Percentiles rank a stretch among this genome's conserved stretches.
Conservation (phyloP, 2,329 filamentous ascomycete genomes). For the Alternaria brassicae region DNA sequence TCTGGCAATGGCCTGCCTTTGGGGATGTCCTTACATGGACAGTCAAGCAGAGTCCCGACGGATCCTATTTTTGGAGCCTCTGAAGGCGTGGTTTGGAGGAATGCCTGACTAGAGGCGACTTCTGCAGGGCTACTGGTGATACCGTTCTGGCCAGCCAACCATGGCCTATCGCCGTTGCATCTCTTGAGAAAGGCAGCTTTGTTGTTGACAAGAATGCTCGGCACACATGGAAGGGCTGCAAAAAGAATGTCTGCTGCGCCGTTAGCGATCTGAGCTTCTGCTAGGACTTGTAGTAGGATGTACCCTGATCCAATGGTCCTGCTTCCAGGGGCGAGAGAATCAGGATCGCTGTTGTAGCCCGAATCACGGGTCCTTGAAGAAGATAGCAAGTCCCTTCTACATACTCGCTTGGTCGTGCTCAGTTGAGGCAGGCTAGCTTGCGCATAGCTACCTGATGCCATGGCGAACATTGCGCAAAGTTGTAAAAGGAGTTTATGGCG, state of each 20-base stretch:
- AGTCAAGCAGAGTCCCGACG: not conserved
- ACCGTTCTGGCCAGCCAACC: not conserved
- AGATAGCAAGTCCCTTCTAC: conserved; percentile 36
- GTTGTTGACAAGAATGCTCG: conserved; percentile 9
- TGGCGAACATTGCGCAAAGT: conserved; percentile 24
- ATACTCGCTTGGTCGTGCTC: conserved; percentile 21
- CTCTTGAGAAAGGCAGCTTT: conserved; percentile 16
- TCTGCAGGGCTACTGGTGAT: conserved; percentile 8
- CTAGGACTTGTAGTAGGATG: not conserved
- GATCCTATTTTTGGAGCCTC: not conserved
- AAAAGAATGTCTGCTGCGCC: conserved; percentile 12
- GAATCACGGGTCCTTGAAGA: conserved; percentile 40
- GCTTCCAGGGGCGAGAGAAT: conserved; percentile 38
- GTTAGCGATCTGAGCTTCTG: conserved; percentile 13
- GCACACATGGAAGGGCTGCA: conserved; percentile 8
- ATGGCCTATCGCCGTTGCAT: conserved; percentile 4
- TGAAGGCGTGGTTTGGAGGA: not conserved
- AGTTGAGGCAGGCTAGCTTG: conserved; percentile 27
- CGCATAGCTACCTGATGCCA: conserved; percentile 12
- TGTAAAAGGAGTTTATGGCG: not conserved
- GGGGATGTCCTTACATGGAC: not conserved
- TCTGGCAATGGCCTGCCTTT: conserved; percentile 3
- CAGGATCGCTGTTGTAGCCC: conserved; percentile 42
- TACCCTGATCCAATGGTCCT: conserved; percentile 23
- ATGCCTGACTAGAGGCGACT: not conserved